phyloP scores from a whole-genome alignment of 2,329 filamentous ascomycete genomes.

The Colletotrichum chrysophilum region DNA sequence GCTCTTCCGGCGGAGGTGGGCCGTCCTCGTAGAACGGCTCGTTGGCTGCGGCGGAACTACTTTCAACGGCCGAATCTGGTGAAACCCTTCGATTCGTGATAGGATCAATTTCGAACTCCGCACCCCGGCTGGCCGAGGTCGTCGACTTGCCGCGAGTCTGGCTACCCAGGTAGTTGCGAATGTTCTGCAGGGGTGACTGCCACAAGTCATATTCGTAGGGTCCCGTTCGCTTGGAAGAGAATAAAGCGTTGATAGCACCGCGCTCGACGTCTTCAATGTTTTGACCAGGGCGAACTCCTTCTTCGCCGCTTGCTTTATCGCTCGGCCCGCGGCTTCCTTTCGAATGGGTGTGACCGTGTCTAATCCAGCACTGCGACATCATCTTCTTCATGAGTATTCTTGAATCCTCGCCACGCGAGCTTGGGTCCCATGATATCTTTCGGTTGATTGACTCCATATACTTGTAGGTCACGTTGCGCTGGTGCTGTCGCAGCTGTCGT shows the following conservation, averaged over 20 bases:
- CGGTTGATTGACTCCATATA: slow-evolving; percentile 50
- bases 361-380: slow-evolving; percentile 44
- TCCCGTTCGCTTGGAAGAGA: slow-evolving; percentile 34
- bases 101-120: slow-evolving; percentile 57
- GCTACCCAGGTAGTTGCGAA: slow-evolving; percentile 35
- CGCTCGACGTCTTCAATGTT: slow-evolving; percentile 51
- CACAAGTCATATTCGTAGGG: slow-evolving; percentile 30
- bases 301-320: slow-evolving; percentile 39
- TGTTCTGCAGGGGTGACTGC: slow-evolving; percentile 35
- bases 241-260: slow-evolving; percentile 47
- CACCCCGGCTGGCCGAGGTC: slow-evolving; percentile 4
- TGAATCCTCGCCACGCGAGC: slow-evolving; percentile 35
- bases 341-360: slow-evolving; percentile 27
- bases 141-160: slow-evolving; percentile 3
- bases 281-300: slow-evolving; percentile 41
- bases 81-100: slow-evolving; percentile 62
- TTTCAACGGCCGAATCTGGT: slow-evolving; percentile 17
- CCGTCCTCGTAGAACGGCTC: slow-evolving; percentile 36
- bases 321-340: slow-evolving; percentile 36
- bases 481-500: slow-evolving; percentile 49
- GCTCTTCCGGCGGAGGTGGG: slow-evolving; percentile 38
- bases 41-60: slow-evolving; percentile 2
- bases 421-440: slow-evolving; percentile 51
- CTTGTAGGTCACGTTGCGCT: slow-evolving; percentile 47
- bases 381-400: slow-evolving; percentile 44